Base-by-base conservation (phyloP, 306 rosid species). In the Carpinus viminea region DNA sequence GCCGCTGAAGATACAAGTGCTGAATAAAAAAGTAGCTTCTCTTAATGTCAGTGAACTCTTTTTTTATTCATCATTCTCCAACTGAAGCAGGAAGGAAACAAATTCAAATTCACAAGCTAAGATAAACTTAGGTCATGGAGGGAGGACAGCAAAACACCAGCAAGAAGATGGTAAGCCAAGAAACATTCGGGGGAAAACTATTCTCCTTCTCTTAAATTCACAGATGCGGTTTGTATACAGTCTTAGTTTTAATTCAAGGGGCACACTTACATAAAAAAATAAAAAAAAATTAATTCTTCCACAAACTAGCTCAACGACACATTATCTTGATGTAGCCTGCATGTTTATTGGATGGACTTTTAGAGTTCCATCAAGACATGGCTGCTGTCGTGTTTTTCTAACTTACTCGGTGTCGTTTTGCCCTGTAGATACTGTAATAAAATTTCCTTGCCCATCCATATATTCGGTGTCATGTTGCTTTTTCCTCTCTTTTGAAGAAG, bases 1-100 rank as follows among this genome's bases (percentile, higher is more conserved):
- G 85, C 98, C 56, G 99, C 81, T 20, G 98, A 96, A 79, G 97
- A 93, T 12, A 70, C 90, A 21, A 76, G 26, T 61, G 97, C 89
- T 15, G 99, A 90, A 64, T 93, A 85, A 86, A 59, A 55, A 55
- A 56, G 70, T 6, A 2, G 74, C 31, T 77, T 65, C n/a, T 66
- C 54, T 13, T 46, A 61, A 47, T 53, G 17, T 68, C 41, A 68
- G n/a, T 41, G 51, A 66, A 68, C 51, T 7, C 8, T 38, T 68
- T 68, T 41, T 41, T 41, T 48, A 1, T 17, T 68, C 41, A 38
- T 41, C 26, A 1, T 8, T 68, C 20, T 68, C 52, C 28, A 68
- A 7, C 15, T 9, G 52, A 41, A 68, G 31, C 72, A 18, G 51
- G 72, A 38, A 18, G 41, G 51, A 41, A 43, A 18, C 28, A 18